These are phyloP conservation scores for Naganishia friedmannii DNA, from an alignment of 768 basidiomycete species.

Conservation along the genomic window DNA sequence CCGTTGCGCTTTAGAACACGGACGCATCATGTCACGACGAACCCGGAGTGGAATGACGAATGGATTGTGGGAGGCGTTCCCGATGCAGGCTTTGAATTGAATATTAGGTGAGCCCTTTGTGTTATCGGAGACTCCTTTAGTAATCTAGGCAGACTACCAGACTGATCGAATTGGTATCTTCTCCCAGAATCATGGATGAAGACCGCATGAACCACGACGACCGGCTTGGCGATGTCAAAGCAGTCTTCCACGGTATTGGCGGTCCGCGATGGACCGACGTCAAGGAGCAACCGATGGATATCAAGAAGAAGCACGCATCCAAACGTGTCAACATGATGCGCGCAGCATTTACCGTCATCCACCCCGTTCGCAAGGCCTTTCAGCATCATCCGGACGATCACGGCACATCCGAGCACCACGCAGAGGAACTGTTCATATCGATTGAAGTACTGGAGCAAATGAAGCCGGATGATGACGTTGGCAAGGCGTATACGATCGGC, in stretches of 20 bases:
- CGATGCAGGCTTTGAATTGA: constrained; percentile 37
- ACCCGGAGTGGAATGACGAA: constrained; percentile 40
- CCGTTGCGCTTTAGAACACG: constrained; percentile 39
- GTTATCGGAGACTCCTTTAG: neutral
- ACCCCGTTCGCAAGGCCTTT: constrained; percentile 9
- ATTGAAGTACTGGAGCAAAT: constrained; percentile 50
- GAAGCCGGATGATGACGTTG: constrained; percentile 43
- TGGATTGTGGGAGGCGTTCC: constrained; percentile 47
- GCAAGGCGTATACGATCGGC: constrained; percentile 54
- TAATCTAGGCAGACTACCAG: neutral
- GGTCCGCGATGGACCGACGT: constrained; percentile 31
- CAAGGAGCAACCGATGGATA: constrained; percentile 36
- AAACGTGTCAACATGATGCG: constrained; percentile 39
- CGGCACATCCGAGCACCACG: constrained; percentile 26
- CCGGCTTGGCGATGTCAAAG: constrained; percentile 40
- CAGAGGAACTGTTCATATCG: constrained; percentile 38
- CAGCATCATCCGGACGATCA: constrained; percentile 30
- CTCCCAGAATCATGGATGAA: constrained; percentile 42
- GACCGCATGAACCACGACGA: constrained; percentile 49
- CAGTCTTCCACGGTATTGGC: constrained; percentile 22
- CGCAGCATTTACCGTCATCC: neutral
- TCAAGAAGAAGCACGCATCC: constrained; percentile 41
- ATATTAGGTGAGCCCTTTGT: constrained; percentile 16
- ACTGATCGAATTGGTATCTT: neutral
- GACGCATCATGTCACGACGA: constrained; percentile 35